Evolutionary conservation across 2,329 filamentous ascomycete genomes (phyloP), one percentile per base, ranked within the genome.

Genomic region (Aspergillus fumigatus): DNA sequence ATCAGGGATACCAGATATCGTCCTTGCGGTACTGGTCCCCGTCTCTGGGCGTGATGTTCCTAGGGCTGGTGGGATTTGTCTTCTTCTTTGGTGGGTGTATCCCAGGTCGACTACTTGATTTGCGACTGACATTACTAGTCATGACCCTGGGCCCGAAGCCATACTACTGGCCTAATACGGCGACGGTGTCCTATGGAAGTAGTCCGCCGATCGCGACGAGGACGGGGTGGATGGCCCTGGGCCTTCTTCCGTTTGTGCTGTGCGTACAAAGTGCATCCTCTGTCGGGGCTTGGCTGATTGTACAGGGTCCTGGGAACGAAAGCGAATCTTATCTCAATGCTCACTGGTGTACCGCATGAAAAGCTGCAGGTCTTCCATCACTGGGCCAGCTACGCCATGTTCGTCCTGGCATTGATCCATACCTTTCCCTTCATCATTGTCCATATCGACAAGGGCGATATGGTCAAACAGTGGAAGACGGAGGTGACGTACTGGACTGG

Each of bases 341-440:
- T 84, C 8, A 85, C 82, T 0, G 82, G 82, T 0, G 73, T 84
- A 10, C 77, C 81, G 0, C 82, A 84, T 56, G 84, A 86, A 63
- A 80, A 79, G 54, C 75, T 86, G 1, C 80, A 84, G 55, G 57
- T 72, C 19, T 82, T 80, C 64, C 82, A 84, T 62, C 75, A 77
- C 50, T 83, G 80, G 80, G 73, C 78, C 3, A 76, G 77, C 48
- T 83, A 81, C 67, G 81, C 80, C 32, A 82, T 84, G 73, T 83
- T 84, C 55, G 71, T 80, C 19, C 72, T 84, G 0, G 81, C 82
- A 0, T 69, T 86, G 3, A 61, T 85, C 5, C 83, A 86, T 62
- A 85, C 82, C 0, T 85, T 85, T 51, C 83, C 83, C 0, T 86
- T 84, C 62, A 79, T 86, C 55, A 71, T 85, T 1, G 81, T 76